phyloP scores from a whole-genome alignment of 2,329 filamentous ascomycete species.

The Clarireedia hainanense region DNA sequence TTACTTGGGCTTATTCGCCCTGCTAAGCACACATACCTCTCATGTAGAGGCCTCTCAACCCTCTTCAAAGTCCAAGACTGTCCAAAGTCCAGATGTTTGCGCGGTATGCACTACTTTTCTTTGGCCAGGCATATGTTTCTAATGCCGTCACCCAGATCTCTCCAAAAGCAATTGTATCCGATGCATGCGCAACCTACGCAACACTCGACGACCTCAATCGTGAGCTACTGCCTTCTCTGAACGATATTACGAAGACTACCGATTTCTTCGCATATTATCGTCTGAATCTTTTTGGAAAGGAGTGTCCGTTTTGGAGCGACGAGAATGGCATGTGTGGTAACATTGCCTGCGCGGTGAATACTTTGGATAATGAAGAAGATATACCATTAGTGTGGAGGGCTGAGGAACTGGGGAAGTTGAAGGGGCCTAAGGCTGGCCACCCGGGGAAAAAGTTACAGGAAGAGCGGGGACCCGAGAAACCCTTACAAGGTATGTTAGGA shows the following conservation, averaged over 20 bases:
- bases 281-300: slow-evolving; percentile 87
- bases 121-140: slow-evolving; percentile 26
- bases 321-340: slow-evolving; percentile 93
- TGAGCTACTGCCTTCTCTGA: slow-evolving; percentile 66
- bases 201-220: slow-evolving; percentile 80
- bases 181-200: slow-evolving; percentile 89
- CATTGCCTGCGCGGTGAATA: slow-evolving; percentile 91
- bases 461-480: slow-evolving; percentile 59
- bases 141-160: slow-evolving; percentile 58
- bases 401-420: slow-evolving; percentile 82
- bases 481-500: slow-evolving; percentile 75
- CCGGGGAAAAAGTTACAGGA: slow-evolving; percentile 68
- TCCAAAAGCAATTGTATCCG: slow-evolving; percentile 79
- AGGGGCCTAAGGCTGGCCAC: slow-evolving; percentile 85
- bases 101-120: slow-evolving; percentile 29
- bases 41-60: slow-evolving; percentile 31
- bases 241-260: slow-evolving; percentile 75
- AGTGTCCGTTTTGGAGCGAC: slow-evolving; percentile 94
- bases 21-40: slow-evolving; percentile 41
- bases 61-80: slow-evolving; percentile 28
- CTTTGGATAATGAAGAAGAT: slow-evolving; percentile 89
- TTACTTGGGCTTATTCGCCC: slow-evolving; percentile 54
- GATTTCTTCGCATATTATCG: slow-evolving; percentile 99
- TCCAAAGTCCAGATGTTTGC: slow-evolving; percentile 31
- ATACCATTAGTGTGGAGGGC: slow-evolving; percentile 88